Conservation (phyloP, 225 moss, liverwort and hornwort genomes). For the Marchantia paleacea region DNA sequence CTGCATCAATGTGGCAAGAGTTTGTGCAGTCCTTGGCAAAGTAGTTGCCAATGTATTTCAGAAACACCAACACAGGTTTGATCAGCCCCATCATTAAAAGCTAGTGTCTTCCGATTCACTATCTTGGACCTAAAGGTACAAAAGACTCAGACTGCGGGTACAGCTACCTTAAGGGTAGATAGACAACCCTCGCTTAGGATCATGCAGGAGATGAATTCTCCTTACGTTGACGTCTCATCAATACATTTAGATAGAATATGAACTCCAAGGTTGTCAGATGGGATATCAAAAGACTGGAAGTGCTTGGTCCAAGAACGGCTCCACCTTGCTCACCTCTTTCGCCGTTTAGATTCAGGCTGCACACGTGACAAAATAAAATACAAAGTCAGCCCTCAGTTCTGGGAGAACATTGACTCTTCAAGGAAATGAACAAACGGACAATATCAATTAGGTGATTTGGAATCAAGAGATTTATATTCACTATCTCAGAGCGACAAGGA, state of each 20-base stretch:
- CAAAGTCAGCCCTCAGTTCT: too few relatives aligned
- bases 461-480: too few relatives aligned
- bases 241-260: conserved; percentile 17
- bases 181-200: conserved; percentile 1
- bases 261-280: conserved; percentile 24
- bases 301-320: conserved; percentile 17
- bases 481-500: too few relatives aligned
- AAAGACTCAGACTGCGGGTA: conserved; percentile 7
- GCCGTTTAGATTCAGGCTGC: conserved; percentile 69
- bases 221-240: conserved; percentile 7
- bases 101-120: conserved; percentile 20
- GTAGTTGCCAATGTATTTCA: conserved; percentile 5
- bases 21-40: conserved; percentile 24
- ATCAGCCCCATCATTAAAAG: conserved; percentile 13
- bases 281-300: conserved; percentile 23
- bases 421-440: too few relatives aligned
- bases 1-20: conserved; percentile 12
- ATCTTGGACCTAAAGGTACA: conserved; percentile 20
- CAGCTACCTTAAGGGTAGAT: conserved; percentile 19
- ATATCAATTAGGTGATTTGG: too few relatives aligned
- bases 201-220: conserved; percentile 20
- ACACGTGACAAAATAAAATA: background rate
- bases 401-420: too few relatives aligned
- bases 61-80: conserved; percentile 16
- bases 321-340: conserved; percentile 57